phyloP scores from a whole-genome alignment of 2,329 filamentous ascomycete genomes.

The Grosmannia clavigera region DNA sequence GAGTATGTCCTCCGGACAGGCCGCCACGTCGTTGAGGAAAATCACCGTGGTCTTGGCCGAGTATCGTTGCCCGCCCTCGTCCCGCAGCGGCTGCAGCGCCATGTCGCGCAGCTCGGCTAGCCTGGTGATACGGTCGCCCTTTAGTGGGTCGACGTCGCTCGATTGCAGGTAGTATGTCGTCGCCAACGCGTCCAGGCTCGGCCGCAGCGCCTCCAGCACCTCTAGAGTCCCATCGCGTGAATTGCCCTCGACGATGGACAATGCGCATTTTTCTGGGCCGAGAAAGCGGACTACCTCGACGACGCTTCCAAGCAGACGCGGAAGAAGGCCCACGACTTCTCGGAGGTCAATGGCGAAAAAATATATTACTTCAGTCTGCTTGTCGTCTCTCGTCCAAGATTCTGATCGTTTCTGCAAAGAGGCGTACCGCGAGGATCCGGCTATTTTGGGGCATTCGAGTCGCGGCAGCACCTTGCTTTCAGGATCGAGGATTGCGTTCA shows the following conservation, averaged over 20 bases:
- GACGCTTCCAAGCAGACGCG: constrained; percentile 38
- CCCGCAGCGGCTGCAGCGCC: constrained; percentile 46
- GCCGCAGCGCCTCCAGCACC: constrained; percentile 29
- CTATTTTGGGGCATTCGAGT: constrained; percentile 8
- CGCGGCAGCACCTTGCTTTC: constrained; percentile 4
- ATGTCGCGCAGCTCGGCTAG: constrained; percentile 62
- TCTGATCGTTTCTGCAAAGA: background rate
- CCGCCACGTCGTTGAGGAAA: constrained; percentile 42
- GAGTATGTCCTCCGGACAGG: constrained; percentile 42
- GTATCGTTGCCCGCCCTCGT: constrained; percentile 13
- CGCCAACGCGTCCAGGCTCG: constrained; percentile 25
- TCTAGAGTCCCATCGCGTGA: constrained; percentile 42
- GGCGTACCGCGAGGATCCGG: constrained; percentile 6
- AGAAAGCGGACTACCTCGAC: constrained; percentile 21
- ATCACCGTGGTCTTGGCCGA: constrained; percentile 29
- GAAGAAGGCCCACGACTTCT: constrained; percentile 30
- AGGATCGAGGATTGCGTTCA: constrained; percentile 11
- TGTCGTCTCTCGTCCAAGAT: background rate
- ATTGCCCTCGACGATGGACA: constrained; percentile 44
- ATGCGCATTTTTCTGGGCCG: constrained; percentile 34
- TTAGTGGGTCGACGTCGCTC: constrained; percentile 25
- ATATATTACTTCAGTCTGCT: constrained; percentile 18
- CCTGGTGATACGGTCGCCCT: constrained; percentile 51
- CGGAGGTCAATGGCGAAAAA: constrained; percentile 42
- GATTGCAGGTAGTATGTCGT: constrained; percentile 28